A percentile compares a stretch with the other conserved stretches of the same genome.
These are phyloP conservation scores for Botrytis galanthina DNA, from an alignment of 2,329 filamentous ascomycete species.

Conservation along the genomic window DNA sequence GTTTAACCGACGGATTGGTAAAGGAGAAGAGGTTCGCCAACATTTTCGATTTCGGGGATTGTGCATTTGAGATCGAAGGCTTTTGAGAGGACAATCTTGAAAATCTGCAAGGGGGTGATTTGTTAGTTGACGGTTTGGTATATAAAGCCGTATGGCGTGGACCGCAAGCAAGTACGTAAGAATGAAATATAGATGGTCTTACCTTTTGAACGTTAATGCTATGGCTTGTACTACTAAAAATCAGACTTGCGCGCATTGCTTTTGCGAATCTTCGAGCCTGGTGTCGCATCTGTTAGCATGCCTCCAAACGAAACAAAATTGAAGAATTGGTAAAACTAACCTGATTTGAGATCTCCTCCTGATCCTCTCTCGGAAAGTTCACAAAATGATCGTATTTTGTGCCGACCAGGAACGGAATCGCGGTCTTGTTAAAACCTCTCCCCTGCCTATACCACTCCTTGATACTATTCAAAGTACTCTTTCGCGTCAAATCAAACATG, in stretches of 20 bases:
- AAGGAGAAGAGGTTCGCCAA: conserved; percentile 89
- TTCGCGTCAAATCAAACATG: conserved; percentile 98
- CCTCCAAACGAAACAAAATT: not conserved
- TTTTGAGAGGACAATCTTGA: conserved; percentile 98
- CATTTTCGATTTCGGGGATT: conserved; percentile 97
- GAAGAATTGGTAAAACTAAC: conserved; percentile 46
- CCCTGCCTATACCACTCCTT: conserved; percentile 99
- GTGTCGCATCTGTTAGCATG: conserved; percentile 15
- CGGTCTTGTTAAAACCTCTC: conserved; percentile 98
- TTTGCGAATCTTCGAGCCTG: conserved; percentile 94
- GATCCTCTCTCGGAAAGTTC: conserved; percentile 94
- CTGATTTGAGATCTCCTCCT: conserved; percentile 97
- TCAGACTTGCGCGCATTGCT: conserved; percentile 95
- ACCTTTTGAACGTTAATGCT: conserved; percentile 99
- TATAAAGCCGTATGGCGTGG: not conserved
- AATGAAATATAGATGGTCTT: conserved; percentile 25
- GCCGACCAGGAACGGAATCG: conserved; percentile 95
- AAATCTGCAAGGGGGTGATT: conserved; percentile 66
- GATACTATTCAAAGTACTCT: conserved; percentile 98
- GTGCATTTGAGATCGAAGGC: conserved; percentile 99
- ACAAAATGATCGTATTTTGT: conserved; percentile 99
- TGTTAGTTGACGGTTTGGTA: conserved; percentile 11
- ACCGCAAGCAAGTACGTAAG: not conserved
- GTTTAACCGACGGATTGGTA: conserved; percentile 61
- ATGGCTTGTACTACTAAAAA: conserved; percentile 98